Evolutionary conservation across 2,329 filamentous ascomycete species (phyloP).

Genomic region (Pseudopithomyces chartarum): DNA sequence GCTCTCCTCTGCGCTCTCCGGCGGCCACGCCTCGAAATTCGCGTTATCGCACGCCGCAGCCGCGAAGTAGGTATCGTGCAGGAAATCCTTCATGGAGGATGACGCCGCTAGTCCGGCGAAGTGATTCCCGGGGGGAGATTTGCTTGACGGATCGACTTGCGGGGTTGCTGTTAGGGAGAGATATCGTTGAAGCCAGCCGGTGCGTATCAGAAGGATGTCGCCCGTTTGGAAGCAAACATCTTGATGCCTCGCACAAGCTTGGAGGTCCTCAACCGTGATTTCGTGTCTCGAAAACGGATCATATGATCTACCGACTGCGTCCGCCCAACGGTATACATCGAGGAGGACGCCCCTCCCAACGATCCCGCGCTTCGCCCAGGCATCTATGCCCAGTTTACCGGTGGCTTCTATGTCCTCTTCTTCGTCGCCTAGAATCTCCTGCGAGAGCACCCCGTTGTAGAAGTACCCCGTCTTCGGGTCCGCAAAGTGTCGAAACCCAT

Average conservation of each 20-base stretch:
- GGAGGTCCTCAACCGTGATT: slow-evolving; percentile 25
- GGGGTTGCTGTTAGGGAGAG: slow-evolving; percentile 10
- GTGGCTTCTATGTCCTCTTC: slow-evolving; percentile 21
- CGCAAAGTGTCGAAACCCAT: slow-evolving; percentile 44
- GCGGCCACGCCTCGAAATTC: slow-evolving; percentile 40
- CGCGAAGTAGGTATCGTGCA: slow-evolving; percentile 66
- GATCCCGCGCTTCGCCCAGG: slow-evolving; percentile 60
- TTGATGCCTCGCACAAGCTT: slow-evolving; percentile 23
- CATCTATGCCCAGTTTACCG: slow-evolving; percentile 36
- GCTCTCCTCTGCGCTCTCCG: slow-evolving; percentile 18
- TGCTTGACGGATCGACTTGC: slow-evolving; percentile 15
- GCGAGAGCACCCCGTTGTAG: slow-evolving; percentile 37
- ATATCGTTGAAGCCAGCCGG: slow-evolving; percentile 28
- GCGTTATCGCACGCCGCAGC: slow-evolving; percentile 40
- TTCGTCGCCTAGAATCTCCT: slow-evolving; percentile 31
- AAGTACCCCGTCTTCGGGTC: slow-evolving; percentile 31
- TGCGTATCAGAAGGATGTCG: slow-evolving; percentile 39
- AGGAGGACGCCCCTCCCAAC: slow-evolving; percentile 61
- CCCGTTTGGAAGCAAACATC: slow-evolving; percentile 25
- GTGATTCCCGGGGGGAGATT: slow-evolving; percentile 3
- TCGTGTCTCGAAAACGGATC: slow-evolving; percentile 25
- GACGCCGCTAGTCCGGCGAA: slow-evolving; percentile 74
- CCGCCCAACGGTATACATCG: slow-evolving; percentile 52
- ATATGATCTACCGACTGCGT: slow-evolving; percentile 18
- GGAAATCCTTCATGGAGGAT: slow-evolving; percentile 82